Evolutionary conservation across 805 yeast genomes (phyloP).

Genomic region (Lipomyces chichibuensis): DNA sequence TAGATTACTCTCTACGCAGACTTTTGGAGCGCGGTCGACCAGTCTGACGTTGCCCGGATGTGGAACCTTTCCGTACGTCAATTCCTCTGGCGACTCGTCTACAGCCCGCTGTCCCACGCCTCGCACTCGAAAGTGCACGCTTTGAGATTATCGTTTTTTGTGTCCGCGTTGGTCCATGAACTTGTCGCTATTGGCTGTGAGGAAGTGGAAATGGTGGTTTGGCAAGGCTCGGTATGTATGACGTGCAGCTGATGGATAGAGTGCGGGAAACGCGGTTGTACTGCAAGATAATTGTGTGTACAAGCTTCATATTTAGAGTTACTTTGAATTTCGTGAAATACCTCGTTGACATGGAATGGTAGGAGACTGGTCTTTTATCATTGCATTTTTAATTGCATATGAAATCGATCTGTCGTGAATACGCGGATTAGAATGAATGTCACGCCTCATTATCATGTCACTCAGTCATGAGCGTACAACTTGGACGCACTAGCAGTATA

Average conservation of each 20-base stretch:
- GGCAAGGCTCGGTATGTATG: conserved; percentile 13
- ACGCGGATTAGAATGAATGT: no score
- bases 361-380: no score
- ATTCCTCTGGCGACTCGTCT: conserved; percentile 20
- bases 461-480: not conserved
- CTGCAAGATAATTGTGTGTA: conserved; percentile 19
- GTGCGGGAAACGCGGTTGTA: conserved; percentile 9
- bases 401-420: no score
- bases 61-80: conserved; percentile 23
- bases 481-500: not conserved
- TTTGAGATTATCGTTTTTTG: conserved; percentile 8
- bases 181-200: conserved; percentile 10
- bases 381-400: no score
- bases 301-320: conserved; percentile 7
- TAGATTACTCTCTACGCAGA: conserved; percentile 19
- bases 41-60: conserved; percentile 12
- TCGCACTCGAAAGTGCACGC: conserved; percentile 9
- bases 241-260: conserved; percentile 4
- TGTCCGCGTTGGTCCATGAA: conserved; percentile 18
- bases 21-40: conserved; percentile 17
- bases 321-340: conserved; percentile 4
- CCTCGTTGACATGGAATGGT: conserved; percentile 3
- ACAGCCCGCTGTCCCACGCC: conserved; percentile 6
- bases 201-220: conserved; percentile 11
- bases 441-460: not conserved